Conservation (phyloP, 176 grass and related monocot species). For the Oryza meridionalis region DNA sequence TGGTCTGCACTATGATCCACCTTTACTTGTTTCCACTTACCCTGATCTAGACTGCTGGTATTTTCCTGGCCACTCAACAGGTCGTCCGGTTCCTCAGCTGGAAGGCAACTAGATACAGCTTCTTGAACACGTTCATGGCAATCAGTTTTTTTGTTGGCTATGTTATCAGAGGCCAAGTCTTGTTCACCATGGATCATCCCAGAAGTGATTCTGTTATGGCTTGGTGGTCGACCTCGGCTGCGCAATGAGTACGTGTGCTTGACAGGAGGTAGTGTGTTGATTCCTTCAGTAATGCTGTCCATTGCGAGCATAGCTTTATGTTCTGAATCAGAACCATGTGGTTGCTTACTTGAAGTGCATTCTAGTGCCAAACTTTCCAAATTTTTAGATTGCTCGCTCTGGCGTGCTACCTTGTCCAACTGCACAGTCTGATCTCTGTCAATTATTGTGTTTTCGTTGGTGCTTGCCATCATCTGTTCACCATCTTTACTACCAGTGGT, state of each 20-base stretch:
- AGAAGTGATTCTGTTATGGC: neutral
- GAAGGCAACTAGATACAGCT: constrained; percentile 31
- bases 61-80: neutral
- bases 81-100: constrained; percentile 12
- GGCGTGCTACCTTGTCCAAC: constrained; percentile 25
- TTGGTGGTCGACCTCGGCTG: too few relatives aligned
- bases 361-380: constrained; percentile 25
- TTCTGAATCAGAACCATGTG: constrained; percentile 36
- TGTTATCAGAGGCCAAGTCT: constrained; percentile 22
- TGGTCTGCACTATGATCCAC: constrained; percentile 10
- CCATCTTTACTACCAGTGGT: constrained; percentile 13
- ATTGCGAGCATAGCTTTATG: constrained; percentile 4
- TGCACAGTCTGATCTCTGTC: constrained; percentile 12
- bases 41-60: constrained; percentile 15
- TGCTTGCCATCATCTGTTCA: constrained; percentile 1
- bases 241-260: neutral
- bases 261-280: neutral
- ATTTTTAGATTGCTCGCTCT: constrained; percentile 28
- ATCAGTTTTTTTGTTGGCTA: constrained; percentile 28
- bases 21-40: constrained; percentile 11
- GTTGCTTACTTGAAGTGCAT: constrained; percentile 25
- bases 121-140: constrained; percentile 37
- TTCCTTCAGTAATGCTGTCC: constrained; percentile 6
- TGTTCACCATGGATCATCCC: constrained; percentile 20
- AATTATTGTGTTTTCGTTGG: neutral